Conservation (phyloP, 2,329 filamentous ascomycete genomes). For the Neofusicoccum kwambonambiense region DNA sequence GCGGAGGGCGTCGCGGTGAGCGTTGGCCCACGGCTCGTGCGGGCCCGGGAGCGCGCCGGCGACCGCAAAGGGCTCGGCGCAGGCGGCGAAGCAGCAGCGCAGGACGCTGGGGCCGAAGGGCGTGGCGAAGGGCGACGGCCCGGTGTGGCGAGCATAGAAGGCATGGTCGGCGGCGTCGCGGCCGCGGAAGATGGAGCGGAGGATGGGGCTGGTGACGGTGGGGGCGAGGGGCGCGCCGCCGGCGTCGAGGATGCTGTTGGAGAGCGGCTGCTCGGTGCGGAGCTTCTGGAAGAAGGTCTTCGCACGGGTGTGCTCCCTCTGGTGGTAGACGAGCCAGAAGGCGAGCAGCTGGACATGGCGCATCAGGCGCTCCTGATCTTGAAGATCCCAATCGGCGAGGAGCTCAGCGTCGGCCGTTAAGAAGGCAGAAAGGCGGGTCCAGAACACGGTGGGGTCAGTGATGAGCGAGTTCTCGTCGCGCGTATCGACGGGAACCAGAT, state of each 20-base stretch:
- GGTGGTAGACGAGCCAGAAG: constrained; percentile 34
- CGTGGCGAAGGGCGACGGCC: constrained; percentile 25
- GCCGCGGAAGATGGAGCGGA: constrained; percentile 30
- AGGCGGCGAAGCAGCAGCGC: neutral
- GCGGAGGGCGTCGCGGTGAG: constrained; percentile 16
- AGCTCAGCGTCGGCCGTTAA: constrained; percentile 4
- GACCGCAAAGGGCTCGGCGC: neutral
- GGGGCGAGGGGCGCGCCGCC: constrained; percentile 20
- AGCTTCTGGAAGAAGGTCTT: constrained; percentile 32
- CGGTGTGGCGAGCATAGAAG: constrained; percentile 14
- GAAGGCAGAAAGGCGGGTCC: constrained; percentile 19
- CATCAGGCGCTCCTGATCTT: constrained; percentile 20
- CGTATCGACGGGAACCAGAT: constrained; percentile 25
- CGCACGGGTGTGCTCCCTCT: constrained; percentile 29
- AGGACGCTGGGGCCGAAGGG: constrained; percentile 15
- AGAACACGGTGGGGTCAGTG: constrained; percentile 21
- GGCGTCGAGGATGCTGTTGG: constrained; percentile 23
- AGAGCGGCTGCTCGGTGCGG: constrained; percentile 25
- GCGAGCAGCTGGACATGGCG: constrained; percentile 29
- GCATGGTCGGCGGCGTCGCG: constrained; percentile 18
- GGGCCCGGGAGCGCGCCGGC: neutral
- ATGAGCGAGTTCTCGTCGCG: constrained; percentile 22
- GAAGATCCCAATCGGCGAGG: neutral
- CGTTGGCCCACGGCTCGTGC: neutral
- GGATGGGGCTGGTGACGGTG: constrained; percentile 20